phyloP scores from a whole-genome alignment of 192 early-diverging fungal species.

The Diversispora epigaea region DNA sequence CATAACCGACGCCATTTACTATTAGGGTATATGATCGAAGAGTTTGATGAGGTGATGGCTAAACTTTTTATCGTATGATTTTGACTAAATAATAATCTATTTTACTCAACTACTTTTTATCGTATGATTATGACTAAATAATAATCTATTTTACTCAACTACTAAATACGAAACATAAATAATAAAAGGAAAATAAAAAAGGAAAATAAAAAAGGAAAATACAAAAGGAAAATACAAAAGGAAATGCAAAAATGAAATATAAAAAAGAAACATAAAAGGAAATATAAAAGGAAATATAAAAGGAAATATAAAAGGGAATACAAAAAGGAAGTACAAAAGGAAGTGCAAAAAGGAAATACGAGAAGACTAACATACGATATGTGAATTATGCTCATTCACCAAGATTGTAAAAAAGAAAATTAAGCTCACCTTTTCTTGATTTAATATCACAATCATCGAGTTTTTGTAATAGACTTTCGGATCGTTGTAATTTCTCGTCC shows the following conservation, averaged over 20 bases:
- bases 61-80: not conserved
- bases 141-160: no score
- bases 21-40: not conserved
- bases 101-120: not conserved
- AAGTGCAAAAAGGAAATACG: no score
- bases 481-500: conserved; percentile 28
- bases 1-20: conserved; percentile 28
- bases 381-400: not conserved
- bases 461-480: conserved; percentile 28
- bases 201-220: no score
- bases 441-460: conserved; percentile 25
- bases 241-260: no score
- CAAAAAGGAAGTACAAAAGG: no score
- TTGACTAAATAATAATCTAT: no score
- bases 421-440: conserved; percentile 11
- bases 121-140: not conserved
- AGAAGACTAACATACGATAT: not conserved
- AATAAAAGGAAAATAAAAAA: no score
- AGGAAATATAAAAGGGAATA: no score
- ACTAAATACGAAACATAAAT: no score
- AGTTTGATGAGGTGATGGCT: not conserved
- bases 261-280: no score
- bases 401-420: not conserved
- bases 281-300: no score
- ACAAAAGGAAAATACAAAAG: no score